These are phyloP conservation scores for Capsicum pubescens DNA, from an alignment of 257 asterid species.

Conservation along the genomic window DNA sequence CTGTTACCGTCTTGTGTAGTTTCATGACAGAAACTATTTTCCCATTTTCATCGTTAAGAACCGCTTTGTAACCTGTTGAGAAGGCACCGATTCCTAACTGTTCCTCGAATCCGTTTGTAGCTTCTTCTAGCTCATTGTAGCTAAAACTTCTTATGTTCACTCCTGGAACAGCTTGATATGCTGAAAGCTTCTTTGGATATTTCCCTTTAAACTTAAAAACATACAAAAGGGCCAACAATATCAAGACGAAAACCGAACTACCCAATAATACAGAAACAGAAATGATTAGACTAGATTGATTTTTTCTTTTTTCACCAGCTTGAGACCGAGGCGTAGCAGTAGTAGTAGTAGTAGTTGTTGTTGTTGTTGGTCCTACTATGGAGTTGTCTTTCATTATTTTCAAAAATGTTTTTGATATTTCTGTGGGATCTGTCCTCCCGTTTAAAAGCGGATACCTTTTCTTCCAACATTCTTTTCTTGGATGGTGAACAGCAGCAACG, in stretches of 20 bases:
- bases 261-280: neutral
- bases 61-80: neutral
- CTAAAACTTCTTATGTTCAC: neutral
- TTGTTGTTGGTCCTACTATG: neutral
- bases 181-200: neutral
- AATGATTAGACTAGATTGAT: neutral
- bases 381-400: slow-evolving; percentile 31
- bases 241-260: neutral
- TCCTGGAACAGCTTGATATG: neutral
- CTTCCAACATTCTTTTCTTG: slow-evolving; percentile 55
- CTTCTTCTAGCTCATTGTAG: neutral
- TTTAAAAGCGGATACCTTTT: slow-evolving; percentile 70
- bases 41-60: neutral
- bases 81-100: neutral
- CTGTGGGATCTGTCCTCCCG: slow-evolving; percentile 39
- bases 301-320: neutral
- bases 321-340: neutral
- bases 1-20: slow-evolving; percentile 30
- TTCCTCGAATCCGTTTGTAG: neutral
- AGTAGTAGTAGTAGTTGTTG: no score
- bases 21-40: slow-evolving; percentile 41
- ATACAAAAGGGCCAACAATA: neutral
- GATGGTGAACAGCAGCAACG: slow-evolving; percentile 43
- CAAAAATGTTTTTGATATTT: slow-evolving; percentile 41
- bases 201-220: neutral